phyloP scores from a whole-genome alignment of 2,329 filamentous ascomycete genomes.

The Penicillium aurantiogriseum region DNA sequence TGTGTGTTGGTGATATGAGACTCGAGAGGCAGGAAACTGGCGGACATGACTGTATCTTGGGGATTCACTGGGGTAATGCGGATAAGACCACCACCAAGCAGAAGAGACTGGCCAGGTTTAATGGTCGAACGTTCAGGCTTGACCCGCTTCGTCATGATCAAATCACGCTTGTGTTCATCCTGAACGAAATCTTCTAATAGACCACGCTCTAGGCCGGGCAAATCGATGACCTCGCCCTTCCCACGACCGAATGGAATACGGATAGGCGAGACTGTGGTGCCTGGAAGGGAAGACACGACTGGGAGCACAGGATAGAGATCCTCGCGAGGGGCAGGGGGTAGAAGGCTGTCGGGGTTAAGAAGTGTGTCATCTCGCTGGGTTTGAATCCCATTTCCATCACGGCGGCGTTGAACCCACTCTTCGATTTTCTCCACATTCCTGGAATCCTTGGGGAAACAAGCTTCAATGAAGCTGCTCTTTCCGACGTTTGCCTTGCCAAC shows the following conservation, averaged over 20 bases:
- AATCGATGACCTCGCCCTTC: constrained; percentile 86
- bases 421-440: constrained; percentile 45
- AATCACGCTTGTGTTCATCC: constrained; percentile 61
- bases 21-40: constrained; percentile 78
- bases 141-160: constrained; percentile 77
- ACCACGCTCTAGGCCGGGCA: constrained; percentile 78
- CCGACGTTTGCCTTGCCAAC: constrained; percentile 98
- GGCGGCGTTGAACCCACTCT: constrained; percentile 34
- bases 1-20: constrained; percentile 74
- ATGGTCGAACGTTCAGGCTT: constrained; percentile 71
- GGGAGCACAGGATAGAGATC: constrained; percentile 80
- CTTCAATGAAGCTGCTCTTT: constrained; percentile 87
- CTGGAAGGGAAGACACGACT: constrained; percentile 78
- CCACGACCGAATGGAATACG: constrained; percentile 84
- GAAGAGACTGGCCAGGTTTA: constrained; percentile 73
- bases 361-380: constrained; percentile 18
- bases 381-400: constrained; percentile 18
- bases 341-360: constrained; percentile 50
- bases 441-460: constrained; percentile 75
- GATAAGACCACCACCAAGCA: constrained; percentile 82
- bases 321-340: constrained; percentile 74
- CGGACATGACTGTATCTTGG: constrained; percentile 69
- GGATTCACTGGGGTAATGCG: constrained; percentile 75
- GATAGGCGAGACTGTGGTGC: constrained; percentile 93
- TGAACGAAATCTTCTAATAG: constrained; percentile 70